Percentiles rank a stretch among this genome's conserved stretches.
Conservation (phyloP, 2,329 filamentous ascomycete species). For the Teratosphaeria nubilosa region DNA sequence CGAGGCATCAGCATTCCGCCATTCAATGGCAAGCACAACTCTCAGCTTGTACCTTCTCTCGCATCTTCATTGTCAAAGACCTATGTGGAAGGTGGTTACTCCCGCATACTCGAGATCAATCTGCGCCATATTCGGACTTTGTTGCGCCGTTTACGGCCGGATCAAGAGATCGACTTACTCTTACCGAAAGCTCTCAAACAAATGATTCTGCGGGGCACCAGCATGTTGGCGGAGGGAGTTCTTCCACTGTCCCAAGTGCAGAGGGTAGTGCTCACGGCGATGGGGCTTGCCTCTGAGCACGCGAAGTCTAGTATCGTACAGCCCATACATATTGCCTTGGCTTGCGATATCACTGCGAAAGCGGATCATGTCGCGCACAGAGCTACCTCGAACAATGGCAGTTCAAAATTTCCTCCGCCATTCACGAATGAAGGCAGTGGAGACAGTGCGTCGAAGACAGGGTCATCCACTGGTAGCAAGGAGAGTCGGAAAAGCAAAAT, state of each 20-base stretch:
- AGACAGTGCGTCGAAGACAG: neutral
- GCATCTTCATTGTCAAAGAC: neutral
- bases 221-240: conserved; percentile 41
- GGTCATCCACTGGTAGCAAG: conserved; percentile 1
- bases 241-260: conserved; percentile 50
- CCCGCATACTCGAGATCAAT: conserved; percentile 44
- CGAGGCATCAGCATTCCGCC: conserved; percentile 47
- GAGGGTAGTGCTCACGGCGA: conserved; percentile 44
- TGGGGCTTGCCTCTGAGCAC: conserved; percentile 38
- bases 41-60: conserved; percentile 2
- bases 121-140: conserved; percentile 55
- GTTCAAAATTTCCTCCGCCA: conserved; percentile 1
- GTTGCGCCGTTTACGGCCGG: conserved; percentile 39
- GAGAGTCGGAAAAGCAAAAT: conserved; percentile 20
- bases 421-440: neutral
- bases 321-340: conserved; percentile 28
- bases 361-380: conserved; percentile 10
- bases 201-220: conserved; percentile 19
- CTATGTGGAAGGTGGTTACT: conserved; percentile 9
- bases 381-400: conserved; percentile 7
- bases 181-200: conserved; percentile 9
- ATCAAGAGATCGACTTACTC: conserved; percentile 11
- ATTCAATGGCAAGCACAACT: conserved; percentile 20
- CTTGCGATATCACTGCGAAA: conserved; percentile 9
- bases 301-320: conserved; percentile 20